phyloP scores from a whole-genome alignment of 2,329 filamentous ascomycete species.

The Cytospora mali region DNA sequence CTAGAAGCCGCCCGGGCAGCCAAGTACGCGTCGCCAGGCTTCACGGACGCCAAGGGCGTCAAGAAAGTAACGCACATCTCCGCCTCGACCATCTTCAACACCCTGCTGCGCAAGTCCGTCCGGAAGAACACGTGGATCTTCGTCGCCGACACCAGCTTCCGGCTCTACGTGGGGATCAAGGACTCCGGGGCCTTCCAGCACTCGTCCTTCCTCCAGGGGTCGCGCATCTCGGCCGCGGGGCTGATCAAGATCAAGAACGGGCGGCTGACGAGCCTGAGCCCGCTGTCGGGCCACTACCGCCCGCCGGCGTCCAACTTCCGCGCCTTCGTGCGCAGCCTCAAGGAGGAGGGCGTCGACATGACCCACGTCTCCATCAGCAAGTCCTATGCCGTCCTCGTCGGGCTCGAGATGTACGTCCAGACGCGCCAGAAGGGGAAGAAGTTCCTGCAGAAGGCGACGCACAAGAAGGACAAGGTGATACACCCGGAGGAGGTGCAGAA shows the following conservation, averaged over 20 bases:
- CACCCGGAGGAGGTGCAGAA: constrained; percentile 61
- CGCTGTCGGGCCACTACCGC: constrained; percentile 78
- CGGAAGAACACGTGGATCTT: constrained; percentile 95
- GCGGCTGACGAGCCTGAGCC: constrained; percentile 72
- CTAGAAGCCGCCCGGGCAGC: constrained; percentile 63
- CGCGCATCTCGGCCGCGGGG: constrained; percentile 79
- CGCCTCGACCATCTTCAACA: constrained; percentile 74
- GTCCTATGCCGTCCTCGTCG: constrained; percentile 79
- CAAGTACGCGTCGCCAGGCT: constrained; percentile 66
- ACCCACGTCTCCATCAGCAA: constrained; percentile 76
- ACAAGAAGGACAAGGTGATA: constrained; percentile 61
- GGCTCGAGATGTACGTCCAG: constrained; percentile 77
- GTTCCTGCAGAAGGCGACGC: constrained; percentile 51
- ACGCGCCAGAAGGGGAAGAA: constrained; percentile 67
- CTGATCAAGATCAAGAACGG: constrained; percentile 85
- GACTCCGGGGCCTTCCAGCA: constrained; percentile 87
- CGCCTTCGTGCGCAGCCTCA: constrained; percentile 74
- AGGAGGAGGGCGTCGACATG: constrained; percentile 77
- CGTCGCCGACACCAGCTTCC: constrained; percentile 81
- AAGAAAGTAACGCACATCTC: constrained; percentile 66
- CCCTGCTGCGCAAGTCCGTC: constrained; percentile 75
- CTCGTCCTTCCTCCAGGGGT: constrained; percentile 83
- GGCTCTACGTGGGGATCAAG: constrained; percentile 89
- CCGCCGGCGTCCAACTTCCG: constrained; percentile 83
- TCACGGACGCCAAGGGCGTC: constrained; percentile 62